A percentile compares a stretch with the other conserved stretches of the same genome.
phyloP scores from a whole-genome alignment of 73 alveolate species.

The Stentor roeselii region DNA sequence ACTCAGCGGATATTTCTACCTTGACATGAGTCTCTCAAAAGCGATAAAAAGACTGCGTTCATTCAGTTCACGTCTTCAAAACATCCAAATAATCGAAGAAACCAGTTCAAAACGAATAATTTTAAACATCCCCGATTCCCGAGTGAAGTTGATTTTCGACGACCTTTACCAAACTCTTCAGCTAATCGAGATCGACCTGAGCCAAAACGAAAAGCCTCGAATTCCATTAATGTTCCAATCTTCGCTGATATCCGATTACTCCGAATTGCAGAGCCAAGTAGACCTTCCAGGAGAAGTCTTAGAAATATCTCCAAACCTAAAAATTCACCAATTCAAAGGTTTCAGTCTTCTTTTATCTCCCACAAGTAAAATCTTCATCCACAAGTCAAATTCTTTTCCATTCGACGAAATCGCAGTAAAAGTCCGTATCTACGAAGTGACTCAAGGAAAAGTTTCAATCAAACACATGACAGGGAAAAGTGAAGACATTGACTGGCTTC shows the following conservation, averaged over 20 bases:
- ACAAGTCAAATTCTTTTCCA: background rate
- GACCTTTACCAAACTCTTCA: background rate
- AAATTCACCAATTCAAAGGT: background rate
- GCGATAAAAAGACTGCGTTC: background rate
- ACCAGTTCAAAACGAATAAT: background rate
- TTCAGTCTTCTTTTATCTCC: background rate
- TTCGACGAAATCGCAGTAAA: background rate
- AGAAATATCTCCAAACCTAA: no score
- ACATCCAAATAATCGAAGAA: background rate
- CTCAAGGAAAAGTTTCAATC: background rate
- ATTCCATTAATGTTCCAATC: background rate
- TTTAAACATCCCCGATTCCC: constrained; percentile 16
- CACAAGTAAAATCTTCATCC: constrained; percentile 2
- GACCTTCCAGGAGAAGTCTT: no score
- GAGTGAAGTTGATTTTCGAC: constrained; percentile 15
- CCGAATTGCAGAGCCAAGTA: background rate
- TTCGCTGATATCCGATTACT: background rate
- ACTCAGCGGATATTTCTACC: constrained; percentile 1
- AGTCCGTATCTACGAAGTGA: background rate
- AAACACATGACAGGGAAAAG: background rate
- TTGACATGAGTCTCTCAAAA: background rate
- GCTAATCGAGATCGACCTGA: background rate
- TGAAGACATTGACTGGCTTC: background rate
- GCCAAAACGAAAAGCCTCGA: background rate
- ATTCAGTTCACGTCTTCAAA: background rate